Evolutionary conservation across 1,139 yeast species (phyloP).

Genomic region (Pneumocystis murina): DNA sequence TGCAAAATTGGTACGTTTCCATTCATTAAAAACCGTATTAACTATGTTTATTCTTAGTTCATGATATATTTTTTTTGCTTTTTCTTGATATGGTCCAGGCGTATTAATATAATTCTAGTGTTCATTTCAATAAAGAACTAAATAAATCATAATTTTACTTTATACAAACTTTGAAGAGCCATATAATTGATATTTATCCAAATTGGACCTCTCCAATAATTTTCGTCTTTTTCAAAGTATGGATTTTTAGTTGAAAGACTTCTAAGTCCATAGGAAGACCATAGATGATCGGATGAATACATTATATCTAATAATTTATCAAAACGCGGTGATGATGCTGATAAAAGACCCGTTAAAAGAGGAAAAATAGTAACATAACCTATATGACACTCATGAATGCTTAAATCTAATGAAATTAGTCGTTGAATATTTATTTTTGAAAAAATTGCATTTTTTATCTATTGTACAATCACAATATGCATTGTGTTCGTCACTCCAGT

Average conservation of each 20-base stretch:
- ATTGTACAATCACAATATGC: constrained; percentile 78
- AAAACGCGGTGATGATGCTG: constrained; percentile 37
- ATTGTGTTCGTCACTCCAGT: constrained; percentile 57
- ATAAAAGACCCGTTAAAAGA: constrained; percentile 56
- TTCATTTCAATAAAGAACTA: neutral
- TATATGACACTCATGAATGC: constrained; percentile 58
- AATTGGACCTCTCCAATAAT: constrained; percentile 91
- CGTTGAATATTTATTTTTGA: neutral
- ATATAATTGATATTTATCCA: constrained; percentile 89
- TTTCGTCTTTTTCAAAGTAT: constrained; percentile 61
- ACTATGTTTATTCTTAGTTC: constrained; percentile 54
- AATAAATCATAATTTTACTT: constrained; percentile 29
- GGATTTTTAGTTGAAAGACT: constrained; percentile 60
- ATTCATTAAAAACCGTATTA: constrained; percentile 48
- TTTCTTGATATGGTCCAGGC: constrained; percentile 21
- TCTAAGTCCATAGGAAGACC: constrained; percentile 69
- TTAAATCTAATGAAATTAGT: constrained; percentile 31
- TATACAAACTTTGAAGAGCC: constrained; percentile 50
- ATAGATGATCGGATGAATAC: constrained; percentile 55
- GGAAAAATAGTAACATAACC: constrained; percentile 86
- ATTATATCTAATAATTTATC: constrained; percentile 39
- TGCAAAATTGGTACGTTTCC: constrained; percentile 64
- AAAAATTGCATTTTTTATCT: constrained; percentile 33
- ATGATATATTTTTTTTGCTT: constrained; percentile 38
- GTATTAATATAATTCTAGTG: constrained; percentile 14